These are phyloP conservation scores for Asterophora lycoperdoides DNA, from an alignment of 768 basidiomycete species.

Conservation along the genomic window DNA sequence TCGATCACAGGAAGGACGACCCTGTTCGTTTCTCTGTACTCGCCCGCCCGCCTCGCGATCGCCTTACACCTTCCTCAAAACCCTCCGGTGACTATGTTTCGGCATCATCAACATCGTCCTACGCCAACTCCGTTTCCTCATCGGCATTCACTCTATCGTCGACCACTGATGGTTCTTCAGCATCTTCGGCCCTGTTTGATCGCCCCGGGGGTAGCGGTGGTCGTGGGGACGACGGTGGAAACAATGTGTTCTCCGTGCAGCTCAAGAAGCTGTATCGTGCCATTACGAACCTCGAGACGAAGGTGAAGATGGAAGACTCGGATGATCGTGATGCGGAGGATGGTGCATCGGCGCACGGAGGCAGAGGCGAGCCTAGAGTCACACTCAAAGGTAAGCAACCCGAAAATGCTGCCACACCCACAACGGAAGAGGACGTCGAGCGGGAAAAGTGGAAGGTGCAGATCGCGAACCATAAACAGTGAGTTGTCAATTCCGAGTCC, in stretches of 20 bases:
- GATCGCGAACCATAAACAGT: constrained; percentile 82
- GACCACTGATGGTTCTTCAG: constrained; percentile 72
- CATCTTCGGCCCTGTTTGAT: constrained; percentile 68
- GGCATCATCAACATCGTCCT: constrained; percentile 71
- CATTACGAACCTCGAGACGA: constrained; percentile 76
- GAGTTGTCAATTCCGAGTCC: constrained; percentile 22
- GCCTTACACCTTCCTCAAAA: constrained; percentile 51
- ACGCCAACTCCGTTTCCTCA: constrained; percentile 63
- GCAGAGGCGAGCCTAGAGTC: constrained; percentile 39
- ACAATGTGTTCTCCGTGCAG: constrained; percentile 64
- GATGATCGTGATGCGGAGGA: constrained; percentile 47
- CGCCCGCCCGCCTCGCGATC: constrained; percentile 42
- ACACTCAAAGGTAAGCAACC: constrained; percentile 39
- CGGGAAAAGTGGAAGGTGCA: constrained; percentile 74
- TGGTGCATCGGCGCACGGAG: constrained; percentile 11
- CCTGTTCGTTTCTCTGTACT: constrained; percentile 79
- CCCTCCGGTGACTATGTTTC: constrained; percentile 68
- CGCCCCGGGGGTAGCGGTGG: constrained; percentile 36
- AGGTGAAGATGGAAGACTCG: constrained; percentile 58
- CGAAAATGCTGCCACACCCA: constrained; percentile 12
- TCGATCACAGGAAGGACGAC: constrained; percentile 89
- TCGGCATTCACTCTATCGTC: constrained; percentile 73
- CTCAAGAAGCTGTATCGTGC: constrained; percentile 81
- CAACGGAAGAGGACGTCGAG: constrained; percentile 52
- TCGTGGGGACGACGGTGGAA: constrained; percentile 51